These are phyloP conservation scores for Aspergillus spinulosporus DNA, from an alignment of 2,329 filamentous ascomycete species.

Conservation along the genomic window DNA sequence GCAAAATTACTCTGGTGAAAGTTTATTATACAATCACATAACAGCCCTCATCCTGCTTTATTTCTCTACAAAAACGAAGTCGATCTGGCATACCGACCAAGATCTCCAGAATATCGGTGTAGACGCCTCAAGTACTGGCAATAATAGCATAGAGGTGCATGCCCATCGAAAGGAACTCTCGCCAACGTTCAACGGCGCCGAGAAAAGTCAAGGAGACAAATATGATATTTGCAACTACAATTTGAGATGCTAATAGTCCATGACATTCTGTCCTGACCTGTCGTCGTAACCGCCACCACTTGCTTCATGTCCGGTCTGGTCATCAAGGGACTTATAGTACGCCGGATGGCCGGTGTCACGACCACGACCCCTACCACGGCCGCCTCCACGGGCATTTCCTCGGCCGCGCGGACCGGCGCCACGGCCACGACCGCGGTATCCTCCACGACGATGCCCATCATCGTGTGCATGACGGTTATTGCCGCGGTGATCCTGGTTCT, in stretches of 20 bases:
- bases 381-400: slow-evolving; percentile 40
- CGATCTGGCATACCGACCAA: no score
- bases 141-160: neutral
- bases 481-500: slow-evolving; percentile 30
- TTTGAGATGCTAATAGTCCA: slow-evolving; percentile 41
- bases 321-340: slow-evolving; percentile 67
- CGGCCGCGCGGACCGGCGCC: slow-evolving; percentile 42
- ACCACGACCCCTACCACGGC: slow-evolving; percentile 50
- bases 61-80: no score
- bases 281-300: slow-evolving; percentile 25
- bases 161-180: neutral
- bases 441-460: slow-evolving; percentile 43
- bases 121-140: neutral
- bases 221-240: neutral
- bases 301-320: slow-evolving; percentile 41
- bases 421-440: slow-evolving; percentile 38
- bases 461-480: slow-evolving; percentile 43
- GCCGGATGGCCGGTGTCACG: slow-evolving; percentile 52
- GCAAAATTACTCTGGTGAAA: no score
- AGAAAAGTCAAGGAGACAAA: neutral
- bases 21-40: no score
- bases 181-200: neutral
- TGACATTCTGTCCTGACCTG: slow-evolving; percentile 28
- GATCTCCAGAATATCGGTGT: neutral
- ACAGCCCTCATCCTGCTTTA: no score